Evolutionary conservation across 2,329 filamentous ascomycete genomes (phyloP).

Genomic region (Aphanocladium album): DNA sequence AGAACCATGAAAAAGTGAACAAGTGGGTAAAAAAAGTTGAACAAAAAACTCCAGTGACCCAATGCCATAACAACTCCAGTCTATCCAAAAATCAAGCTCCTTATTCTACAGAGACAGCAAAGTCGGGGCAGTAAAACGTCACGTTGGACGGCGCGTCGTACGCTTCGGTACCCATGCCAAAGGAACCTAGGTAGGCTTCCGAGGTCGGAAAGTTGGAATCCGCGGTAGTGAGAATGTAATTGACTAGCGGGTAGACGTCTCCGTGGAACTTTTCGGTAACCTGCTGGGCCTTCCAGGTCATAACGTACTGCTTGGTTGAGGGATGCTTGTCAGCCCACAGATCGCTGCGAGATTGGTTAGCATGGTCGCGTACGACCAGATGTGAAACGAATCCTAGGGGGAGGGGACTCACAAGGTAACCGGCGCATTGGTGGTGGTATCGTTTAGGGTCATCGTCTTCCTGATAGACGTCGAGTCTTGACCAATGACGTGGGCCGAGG

Average conservation of each 20-base stretch:
- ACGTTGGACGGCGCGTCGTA: constrained; percentile 39
- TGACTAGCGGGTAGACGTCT: constrained; percentile 42
- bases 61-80: constrained; percentile 13
- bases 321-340: constrained; percentile 39
- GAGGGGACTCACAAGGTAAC: constrained; percentile 36
- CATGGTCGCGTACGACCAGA: not conserved
- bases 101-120: constrained; percentile 32
- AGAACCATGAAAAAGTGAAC: not conserved
- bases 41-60: constrained; percentile 8
- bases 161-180: constrained; percentile 48
- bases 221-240: constrained; percentile 31
- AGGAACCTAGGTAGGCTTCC: constrained; percentile 46
- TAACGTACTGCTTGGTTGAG: constrained; percentile 34
- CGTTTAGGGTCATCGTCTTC: constrained; percentile 22
- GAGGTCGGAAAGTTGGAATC: constrained; percentile 34
- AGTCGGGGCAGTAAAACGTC: constrained; percentile 41
- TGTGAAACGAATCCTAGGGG: too few species aligned
- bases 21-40: not conserved
- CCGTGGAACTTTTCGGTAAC: constrained; percentile 38
- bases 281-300: constrained; percentile 42
- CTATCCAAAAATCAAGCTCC: constrained; percentile 10
- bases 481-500: constrained; percentile 44
- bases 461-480: constrained; percentile 24
- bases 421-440: constrained; percentile 32
- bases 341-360: constrained; percentile 24